Base-by-base conservation (phyloP, 768 basidiomycete species). In the Mycena kentingensis region DNA sequence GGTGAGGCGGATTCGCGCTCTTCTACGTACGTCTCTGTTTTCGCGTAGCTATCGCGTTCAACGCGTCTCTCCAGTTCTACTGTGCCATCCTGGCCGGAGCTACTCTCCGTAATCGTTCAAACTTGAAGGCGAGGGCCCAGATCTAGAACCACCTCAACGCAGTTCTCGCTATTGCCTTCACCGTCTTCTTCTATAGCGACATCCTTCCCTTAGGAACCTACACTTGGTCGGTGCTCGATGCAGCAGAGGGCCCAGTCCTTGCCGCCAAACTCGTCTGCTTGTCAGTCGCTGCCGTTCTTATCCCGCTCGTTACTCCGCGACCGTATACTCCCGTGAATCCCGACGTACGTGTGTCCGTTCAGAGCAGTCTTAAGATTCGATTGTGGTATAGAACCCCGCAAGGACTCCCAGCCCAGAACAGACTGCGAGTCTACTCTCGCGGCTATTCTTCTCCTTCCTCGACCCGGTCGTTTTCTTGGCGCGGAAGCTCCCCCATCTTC, bases 121-220 rank as follows among this genome's bases (percentile, higher is more conserved):
- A n/a, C n/a, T n/a, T n/a, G n/a, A n/a, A n/a, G n/a, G n/a, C n/a
- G n/a, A n/a, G n/a, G n/a, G n/a, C n/a, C n/a, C n/a, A n/a, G n/a
- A n/a, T n/a, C n/a, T n/a, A n/a, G n/a, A n/a, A n/a, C 18, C 55
- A 52, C 13, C 38, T 56, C 27, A 32, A 56, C n/a, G 10, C 16
- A 4, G 25, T 74, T 36, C 49, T 84, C 10, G 55, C 81, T 5
- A 60, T 68, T 27, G 65, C 70, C 0, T 75, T 78, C 58, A 50
- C 47, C 1, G 70, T 83, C 1, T 84, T 77, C 57, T 64, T 68
- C 22, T 84, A 81, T 54, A 75, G 84, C 12, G 76, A 81, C 54
- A 42, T 85, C 8, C 84, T 74, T 70, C 84, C 85, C 2, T 62
- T 84, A 4, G 69, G 74, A 4, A 85, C 82, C 0, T 81, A 69